Evolutionary conservation across 768 basidiomycete species (phyloP), one percentile per base, ranked within the genome.

Genomic region (Mycena galericulata): DNA sequence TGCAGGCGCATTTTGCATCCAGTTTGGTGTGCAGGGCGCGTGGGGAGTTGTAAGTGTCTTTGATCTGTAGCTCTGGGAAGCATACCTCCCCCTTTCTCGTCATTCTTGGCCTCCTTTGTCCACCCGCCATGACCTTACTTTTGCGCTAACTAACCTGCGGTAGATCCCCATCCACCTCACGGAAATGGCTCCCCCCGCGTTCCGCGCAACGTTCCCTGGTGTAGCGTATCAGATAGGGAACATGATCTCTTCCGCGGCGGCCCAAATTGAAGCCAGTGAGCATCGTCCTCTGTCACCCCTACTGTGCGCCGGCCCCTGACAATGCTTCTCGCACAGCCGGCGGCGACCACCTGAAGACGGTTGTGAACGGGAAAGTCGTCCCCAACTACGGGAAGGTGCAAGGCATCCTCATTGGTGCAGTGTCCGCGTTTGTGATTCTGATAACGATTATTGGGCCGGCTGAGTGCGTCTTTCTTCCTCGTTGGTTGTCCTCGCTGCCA

Each of bases 361-460:
- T 83, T 6, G 78, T 91, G 34, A 72, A 83, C 32, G 89, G 89
- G 1, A 73, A 76, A 11, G 69, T 74, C 36, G 87, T 90, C 0
- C 84, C 90, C 2, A 88, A 93, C 74, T 94, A 93, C 71, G 92
- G 90, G 4, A 89, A 87, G 77, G 93, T 94, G 6, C 93, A 94
- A 81, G 94, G 93, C 53, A 96, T 98, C 74, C 84, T 98, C 30
- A 91, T 98, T 51, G 96, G 96, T 11, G 85, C 87, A 22, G 92
- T 98, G 26, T 85, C 92, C 1, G 90, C 88, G 0, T 97, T 92
- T 70, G 88, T 94, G 46, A 79, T 97, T 51, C 24, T 95, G 74
- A 85, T 94, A 73, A 91, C 90, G 15, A 82, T 95, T 69, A 77
- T 97, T 65, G 96, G 95, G 8, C 91, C 93, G 1, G 60, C 61